Percentiles rank a stretch among this genome's conserved stretches.
Evolutionary conservation across 257 asterid species (phyloP).

Genomic region (Fraxinus cuspidata): DNA sequence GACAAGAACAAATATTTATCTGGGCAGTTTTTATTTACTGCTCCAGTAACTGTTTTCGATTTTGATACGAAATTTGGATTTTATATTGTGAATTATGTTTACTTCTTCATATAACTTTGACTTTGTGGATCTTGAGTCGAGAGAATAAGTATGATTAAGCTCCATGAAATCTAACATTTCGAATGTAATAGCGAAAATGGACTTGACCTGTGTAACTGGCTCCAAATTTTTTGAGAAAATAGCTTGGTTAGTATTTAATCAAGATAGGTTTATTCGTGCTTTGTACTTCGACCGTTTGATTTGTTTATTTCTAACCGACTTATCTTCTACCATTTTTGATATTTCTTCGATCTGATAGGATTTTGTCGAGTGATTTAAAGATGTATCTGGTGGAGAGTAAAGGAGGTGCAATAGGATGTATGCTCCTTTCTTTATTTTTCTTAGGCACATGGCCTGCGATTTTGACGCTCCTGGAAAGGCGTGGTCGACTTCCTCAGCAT

Average conservation of each 20-base stretch:
- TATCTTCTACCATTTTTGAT: conserved; percentile 5
- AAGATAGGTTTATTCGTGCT: not conserved
- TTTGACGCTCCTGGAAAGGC: conserved; percentile 77
- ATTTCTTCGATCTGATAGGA: conserved; percentile 23
- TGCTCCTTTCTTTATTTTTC: conserved; percentile 69
- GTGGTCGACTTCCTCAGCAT: conserved; percentile 96
- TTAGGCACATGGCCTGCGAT: conserved; percentile 99
- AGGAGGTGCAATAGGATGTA: conserved; percentile 93
- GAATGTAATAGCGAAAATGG: too few relatives aligned
- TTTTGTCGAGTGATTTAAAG: conserved; percentile 30
- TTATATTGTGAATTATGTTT: not conserved
- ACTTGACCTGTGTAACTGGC: too few relatives aligned
- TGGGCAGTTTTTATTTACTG: too few relatives aligned
- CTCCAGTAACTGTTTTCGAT: too few relatives aligned
- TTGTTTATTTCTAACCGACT: not conserved
- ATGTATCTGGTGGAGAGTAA: conserved; percentile 93
- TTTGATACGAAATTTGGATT: conserved; percentile 3
- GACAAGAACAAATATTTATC: too few relatives aligned
- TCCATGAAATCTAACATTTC: not conserved
- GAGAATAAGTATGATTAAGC: not conserved
- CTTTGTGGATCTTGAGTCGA: not conserved
- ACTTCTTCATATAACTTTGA: not conserved
- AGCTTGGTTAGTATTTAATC: too few relatives aligned
- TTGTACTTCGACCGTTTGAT: not conserved
- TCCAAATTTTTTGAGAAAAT: too few relatives aligned